Base-by-base conservation (phyloP, 2,329 filamentous ascomycete species). In the Cladophialophora immunda region DNA sequence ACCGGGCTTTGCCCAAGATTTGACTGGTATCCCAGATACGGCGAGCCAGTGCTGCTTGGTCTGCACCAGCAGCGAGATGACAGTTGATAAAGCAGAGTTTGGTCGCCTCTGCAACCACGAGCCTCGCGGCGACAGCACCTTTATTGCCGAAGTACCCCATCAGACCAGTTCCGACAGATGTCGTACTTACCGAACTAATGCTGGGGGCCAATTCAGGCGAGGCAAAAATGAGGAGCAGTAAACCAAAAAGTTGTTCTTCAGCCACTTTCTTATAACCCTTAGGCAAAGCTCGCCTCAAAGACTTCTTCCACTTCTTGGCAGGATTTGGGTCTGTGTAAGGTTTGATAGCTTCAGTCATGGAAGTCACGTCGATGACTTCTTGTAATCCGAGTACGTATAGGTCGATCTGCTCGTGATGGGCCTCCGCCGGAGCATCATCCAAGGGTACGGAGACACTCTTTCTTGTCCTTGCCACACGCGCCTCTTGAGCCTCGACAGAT, bases 61-160 rank as follows among this genome's bases (percentile, higher is more conserved):
- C 93, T 7, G 89, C 87, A 30, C 95, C 95, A 61, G 94, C 97
- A 69, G 94, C 91, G 27, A 99, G 84, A 80, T 99, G 95, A 64
- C 88, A 92, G 78, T 99, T 97, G 71, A 97, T 84, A 77, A 99
- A 97, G 27, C 95, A 90, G 63, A 99, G 81, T 32, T 91, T 87
- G 0, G 95, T 97, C 0, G 93, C 93, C 77, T 97, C 95, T 1
- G 94, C 95, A 0, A 99, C 81, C 0, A 99, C 84, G 3, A 99
- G 82, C 22, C 94, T 87, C 3, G 91, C 91, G 2, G 90, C 87
- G 0, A 97, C 90, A 3, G 92, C 94, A 1, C 95, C 95, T 77
- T 99, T 99, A 78, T 99, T 99, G 9, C 95, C 95, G 82, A 97
- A 90, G 75, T 97, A 97, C 0, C 94, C 94, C 79, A 96, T 87